Percentiles rank a stretch among this genome's conserved stretches.
Evolutionary conservation across 2,329 filamentous ascomycete genomes (phyloP).

Genomic region (Botrytis byssoidea): DNA sequence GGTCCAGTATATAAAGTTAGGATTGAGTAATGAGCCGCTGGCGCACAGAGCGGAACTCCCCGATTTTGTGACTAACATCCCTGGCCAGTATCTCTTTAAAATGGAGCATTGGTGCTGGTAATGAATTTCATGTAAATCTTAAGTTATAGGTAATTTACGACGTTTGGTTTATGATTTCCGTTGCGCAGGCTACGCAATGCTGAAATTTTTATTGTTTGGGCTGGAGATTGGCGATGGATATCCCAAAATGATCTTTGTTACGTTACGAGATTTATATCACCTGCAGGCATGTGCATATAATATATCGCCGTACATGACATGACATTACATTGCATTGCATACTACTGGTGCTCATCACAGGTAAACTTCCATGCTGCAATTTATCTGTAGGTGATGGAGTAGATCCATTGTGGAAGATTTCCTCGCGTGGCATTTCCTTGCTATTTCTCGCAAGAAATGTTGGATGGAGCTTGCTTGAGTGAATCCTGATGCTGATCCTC

Average conservation of each 20-base stretch:
- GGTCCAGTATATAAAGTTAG: constrained; percentile 7
- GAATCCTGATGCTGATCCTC: neutral
- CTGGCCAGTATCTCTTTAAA: neutral
- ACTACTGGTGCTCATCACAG: constrained; percentile 4
- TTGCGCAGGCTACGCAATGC: neutral
- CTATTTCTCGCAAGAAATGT: neutral
- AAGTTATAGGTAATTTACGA: neutral
- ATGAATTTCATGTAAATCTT: neutral
- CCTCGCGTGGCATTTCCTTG: neutral
- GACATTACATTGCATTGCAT: constrained; percentile 10
- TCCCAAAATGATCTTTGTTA: constrained; percentile 10
- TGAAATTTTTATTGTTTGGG: neutral
- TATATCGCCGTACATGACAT: constrained; percentile 4
- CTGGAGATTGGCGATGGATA: constrained; percentile 1
- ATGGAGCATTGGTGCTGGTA: neutral
- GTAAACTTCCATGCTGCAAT: neutral
- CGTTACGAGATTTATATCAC: constrained; percentile 13
- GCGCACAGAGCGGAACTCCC: neutral
- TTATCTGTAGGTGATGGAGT: neutral
- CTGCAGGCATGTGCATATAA: neutral
- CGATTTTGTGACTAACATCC: neutral
- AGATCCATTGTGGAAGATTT: neutral
- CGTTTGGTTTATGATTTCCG: neutral
- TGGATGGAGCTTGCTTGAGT: neutral
- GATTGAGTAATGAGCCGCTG: constrained; percentile 11